Evolutionary conservation across 2,329 filamentous ascomycete genomes (phyloP), one percentile per base, ranked within the genome.

Genomic region (Zalaria sp.): DNA sequence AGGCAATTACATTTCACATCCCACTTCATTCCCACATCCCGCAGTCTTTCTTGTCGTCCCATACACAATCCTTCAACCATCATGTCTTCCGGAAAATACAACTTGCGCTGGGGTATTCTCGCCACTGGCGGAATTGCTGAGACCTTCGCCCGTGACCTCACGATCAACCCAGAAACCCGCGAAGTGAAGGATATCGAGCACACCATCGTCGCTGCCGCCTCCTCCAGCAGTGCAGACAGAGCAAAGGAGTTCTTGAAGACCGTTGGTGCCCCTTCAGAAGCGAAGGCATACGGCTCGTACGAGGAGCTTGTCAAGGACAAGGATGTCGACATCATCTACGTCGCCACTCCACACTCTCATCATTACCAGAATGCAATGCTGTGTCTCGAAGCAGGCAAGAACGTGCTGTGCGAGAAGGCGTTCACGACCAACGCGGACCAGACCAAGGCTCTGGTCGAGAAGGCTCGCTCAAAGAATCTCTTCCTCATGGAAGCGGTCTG

Each of bases 351-450:
- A 10, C 87, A 93, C 66, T 88, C 83, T 53, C 87, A 93, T 61
- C 87, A 94, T 67, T 93, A 88, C 67, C 85, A 93, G 60, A 89
- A 94, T 63, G 75, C 77, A 48, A 84, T 87, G 75, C 73, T 93
- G n/a, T 82, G 79, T 35, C 70, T 94, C 34, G 74, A 84, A 50
- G 83, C 82, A 5, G 83, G 84, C 54, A 94, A 93, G 70, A 73
- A 89, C 53, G 85, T 94, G 27, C 73, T 94, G 29, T 93, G 86
- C 61, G 87, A 94, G 63, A 94, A 94, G 69, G 77, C 87, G 0
- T 80, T 94, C 53, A 93, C 86, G 1, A 83, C 89, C 47, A 93
- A 81, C 48, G 85, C 82, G 3, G 69, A 76, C 6, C 87, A 94
- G 63, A 69, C 82, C 25, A 76, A 75, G 61, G 77, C 77, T 57